Evolutionary conservation across 2,329 filamentous ascomycete species (phyloP).

Genomic region (Diaporthe velutina): DNA sequence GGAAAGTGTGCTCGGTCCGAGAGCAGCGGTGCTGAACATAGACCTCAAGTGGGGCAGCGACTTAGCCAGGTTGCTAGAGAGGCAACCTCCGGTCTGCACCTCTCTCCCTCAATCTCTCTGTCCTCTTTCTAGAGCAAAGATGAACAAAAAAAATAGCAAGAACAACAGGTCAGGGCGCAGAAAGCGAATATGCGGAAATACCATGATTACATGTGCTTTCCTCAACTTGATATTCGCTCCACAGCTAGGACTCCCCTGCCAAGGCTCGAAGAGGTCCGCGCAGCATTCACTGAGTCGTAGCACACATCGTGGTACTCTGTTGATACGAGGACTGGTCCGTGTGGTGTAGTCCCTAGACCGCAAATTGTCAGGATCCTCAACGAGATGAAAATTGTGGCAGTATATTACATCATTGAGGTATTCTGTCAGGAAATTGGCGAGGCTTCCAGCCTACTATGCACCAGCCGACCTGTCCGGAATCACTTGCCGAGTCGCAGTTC

Average conservation of each 20-base stretch:
- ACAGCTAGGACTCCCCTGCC: background rate
- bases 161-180: background rate
- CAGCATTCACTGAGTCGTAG: background rate
- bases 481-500: background rate
- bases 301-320: background rate
- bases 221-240: background rate
- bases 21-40: background rate
- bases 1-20: background rate
- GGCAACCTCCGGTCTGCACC: background rate
- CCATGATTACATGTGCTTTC: background rate
- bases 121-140: background rate
- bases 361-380: background rate
- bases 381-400: background rate
- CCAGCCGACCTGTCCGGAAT: background rate
- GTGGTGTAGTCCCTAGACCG: background rate
- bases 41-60: background rate
- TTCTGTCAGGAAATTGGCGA: background rate
- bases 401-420: background rate
- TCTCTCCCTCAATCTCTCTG: too few relatives aligned
- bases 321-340: background rate
- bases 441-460: background rate
- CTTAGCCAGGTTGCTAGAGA: background rate
- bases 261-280: background rate
- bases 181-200: background rate
- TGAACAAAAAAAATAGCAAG: background rate